Conservation (phyloP, 108 stramenopile species). For the Heterococcus sp. region DNA sequence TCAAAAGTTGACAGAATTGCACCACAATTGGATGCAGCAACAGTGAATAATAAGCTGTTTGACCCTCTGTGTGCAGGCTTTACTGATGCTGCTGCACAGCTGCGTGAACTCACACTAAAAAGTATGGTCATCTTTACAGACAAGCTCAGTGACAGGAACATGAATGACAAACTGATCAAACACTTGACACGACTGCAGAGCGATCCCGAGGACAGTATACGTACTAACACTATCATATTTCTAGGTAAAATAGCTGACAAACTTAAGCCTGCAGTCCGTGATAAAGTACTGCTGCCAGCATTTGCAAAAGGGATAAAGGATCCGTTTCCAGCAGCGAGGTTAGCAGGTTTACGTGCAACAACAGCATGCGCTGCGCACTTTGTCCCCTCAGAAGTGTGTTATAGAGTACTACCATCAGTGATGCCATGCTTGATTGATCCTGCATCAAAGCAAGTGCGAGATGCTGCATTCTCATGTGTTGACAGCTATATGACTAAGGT, state of each 20-base stretch:
- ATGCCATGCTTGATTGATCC: slow-evolving; percentile 36
- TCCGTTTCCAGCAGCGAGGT: slow-evolving; percentile 28
- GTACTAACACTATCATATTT: slow-evolving; percentile 53
- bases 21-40: slow-evolving; percentile 8
- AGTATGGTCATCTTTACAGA: slow-evolving; percentile 47
- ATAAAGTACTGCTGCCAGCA: slow-evolving; percentile 29
- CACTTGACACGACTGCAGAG: slow-evolving; percentile 45
- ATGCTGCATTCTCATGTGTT: slow-evolving; percentile 23
- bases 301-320: slow-evolving; percentile 20
- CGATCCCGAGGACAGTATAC: slow-evolving; percentile 52
- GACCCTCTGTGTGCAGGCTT: slow-evolving; percentile 51
- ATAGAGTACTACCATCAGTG: slow-evolving; percentile 16
- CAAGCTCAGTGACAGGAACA: slow-evolving; percentile 42
- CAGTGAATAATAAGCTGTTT: slow-evolving; percentile 47
- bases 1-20: slow-evolving; percentile 18
- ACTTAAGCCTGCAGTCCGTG: slow-evolving; percentile 23
- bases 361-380: slow-evolving; percentile 34
- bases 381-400: not conserved
- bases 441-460: slow-evolving; percentile 10
- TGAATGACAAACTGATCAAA: slow-evolving; percentile 51
- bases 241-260: slow-evolving; percentile 44
- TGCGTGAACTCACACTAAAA: slow-evolving; percentile 53
- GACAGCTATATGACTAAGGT: slow-evolving; percentile 15
- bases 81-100: slow-evolving; percentile 47
- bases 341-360: slow-evolving; percentile 23